Percentiles rank a stretch among this genome's conserved stretches.
Evolutionary conservation across 2,329 filamentous ascomycete genomes (phyloP).

Genomic region (Phialocephala subalpina): DNA sequence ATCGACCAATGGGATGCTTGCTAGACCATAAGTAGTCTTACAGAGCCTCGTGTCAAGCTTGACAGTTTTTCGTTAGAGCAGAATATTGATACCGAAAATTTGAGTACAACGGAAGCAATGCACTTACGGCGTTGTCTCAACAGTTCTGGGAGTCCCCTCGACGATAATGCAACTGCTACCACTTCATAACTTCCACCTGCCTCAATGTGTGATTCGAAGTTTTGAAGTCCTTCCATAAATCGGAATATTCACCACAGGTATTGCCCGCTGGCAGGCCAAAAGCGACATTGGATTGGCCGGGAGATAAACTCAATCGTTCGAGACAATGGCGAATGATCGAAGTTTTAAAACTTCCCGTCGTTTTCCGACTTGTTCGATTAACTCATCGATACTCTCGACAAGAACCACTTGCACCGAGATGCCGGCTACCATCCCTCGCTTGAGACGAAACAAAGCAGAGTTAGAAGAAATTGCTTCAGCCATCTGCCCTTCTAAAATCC

Average conservation of each 20-base stretch:
- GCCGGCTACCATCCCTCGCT: neutral
- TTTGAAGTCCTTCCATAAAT: no score
- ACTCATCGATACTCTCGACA: slow-evolving; percentile 3
- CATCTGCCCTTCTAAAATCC: neutral
- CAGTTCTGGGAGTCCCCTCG: neutral
- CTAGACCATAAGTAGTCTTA: no score
- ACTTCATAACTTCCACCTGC: neutral
- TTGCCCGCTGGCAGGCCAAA: no score
- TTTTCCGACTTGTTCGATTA: neutral
- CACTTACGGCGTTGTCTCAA: neutral
- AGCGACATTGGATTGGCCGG: no score
- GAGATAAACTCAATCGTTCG: no score
- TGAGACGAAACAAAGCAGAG: neutral
- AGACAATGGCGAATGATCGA: neutral
- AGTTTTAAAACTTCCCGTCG: neutral
- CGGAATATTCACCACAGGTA: no score
- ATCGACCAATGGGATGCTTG: no score
- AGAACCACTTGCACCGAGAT: neutral
- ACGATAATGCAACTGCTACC: neutral
- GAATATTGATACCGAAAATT: neutral
- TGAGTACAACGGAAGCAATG: neutral
- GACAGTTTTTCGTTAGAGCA: no score
- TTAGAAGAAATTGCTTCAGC: neutral
- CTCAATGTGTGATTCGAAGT: neutral
- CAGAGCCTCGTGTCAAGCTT: no score